Evolutionary conservation across 148 eudicot genomes (phyloP), one percentile per base, ranked within the genome.

Genomic region (Diospyros lotus): DNA sequence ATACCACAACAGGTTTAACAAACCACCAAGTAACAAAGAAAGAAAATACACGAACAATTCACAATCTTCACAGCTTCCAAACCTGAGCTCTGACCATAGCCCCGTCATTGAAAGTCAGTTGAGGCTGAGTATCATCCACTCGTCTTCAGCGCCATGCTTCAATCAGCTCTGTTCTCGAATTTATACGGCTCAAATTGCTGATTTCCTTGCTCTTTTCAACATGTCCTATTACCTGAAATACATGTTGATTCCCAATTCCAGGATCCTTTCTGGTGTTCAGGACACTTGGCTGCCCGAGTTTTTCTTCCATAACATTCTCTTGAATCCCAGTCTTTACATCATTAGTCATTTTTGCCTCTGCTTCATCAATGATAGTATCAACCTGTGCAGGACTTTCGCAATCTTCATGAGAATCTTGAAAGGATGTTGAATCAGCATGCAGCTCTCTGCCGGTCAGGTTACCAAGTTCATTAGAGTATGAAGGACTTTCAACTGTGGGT

Each of bases 141-240:
- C 53, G 17, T 54, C 42, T 81, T 89, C 80, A 89, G 17, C 94
- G 75, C 97, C 97, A 93, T 53, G 91, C 93, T 82, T 90, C 95
- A 41, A 82, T 78, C 38, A 83, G 84, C 73, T 89, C 88, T 15
- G 81, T 76, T 78, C 85, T 85, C 7, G 93, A 81, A 46, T 71
- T 77, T 64, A 77, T 71, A 55, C 75, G 64, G 58, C 75, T 63
- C 75, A 77, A 71, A 58, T 86, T 90, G 88, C 89, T 86, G 53
- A 76, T 39, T 65, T 79, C 86, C 70, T 84, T 90, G 66, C 82
- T 80, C 78, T 79, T 88, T 58, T 83, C 78, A 42, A 68, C 68
- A 48, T 78, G 75, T 66, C 51, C 84, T 64, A 75, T 48, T 66
- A 78, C 69, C 60, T 50, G 74, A 78, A 5, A 50, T 6, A 28